Evolutionary conservation across 2,329 filamentous ascomycete genomes (phyloP).

Genomic region (Sordariomycetes sp.): DNA sequence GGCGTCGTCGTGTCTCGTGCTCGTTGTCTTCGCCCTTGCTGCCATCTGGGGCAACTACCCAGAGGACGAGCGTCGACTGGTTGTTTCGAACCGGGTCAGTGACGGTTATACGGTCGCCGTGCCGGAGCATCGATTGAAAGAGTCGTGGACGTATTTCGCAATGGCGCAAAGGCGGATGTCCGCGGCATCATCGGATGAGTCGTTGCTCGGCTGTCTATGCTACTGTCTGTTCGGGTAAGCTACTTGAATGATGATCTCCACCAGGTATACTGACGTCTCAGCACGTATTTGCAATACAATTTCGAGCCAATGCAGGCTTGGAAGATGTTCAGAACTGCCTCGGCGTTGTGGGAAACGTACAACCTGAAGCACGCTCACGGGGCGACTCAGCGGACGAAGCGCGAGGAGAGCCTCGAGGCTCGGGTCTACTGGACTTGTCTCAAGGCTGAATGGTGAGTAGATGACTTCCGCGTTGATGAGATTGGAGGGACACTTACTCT

Average conservation of each 20-base stretch:
- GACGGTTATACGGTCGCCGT: slow-evolving; percentile 5
- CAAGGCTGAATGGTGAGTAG: slow-evolving; percentile 7
- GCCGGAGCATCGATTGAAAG: slow-evolving; percentile 7
- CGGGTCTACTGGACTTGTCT: slow-evolving; percentile 8
- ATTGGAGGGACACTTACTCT: background rate
- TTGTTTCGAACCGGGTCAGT: background rate
- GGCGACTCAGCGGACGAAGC: slow-evolving; percentile 3
- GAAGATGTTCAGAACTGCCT: slow-evolving; percentile 8
- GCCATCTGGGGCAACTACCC: slow-evolving; percentile 8
- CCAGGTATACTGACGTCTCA: background rate
- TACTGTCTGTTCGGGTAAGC: slow-evolving; percentile 8
- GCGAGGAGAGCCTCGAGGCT: slow-evolving; percentile 8
- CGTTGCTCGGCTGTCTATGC: slow-evolving; percentile 6
- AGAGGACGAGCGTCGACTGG: slow-evolving; percentile 6
- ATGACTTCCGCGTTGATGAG: background rate
- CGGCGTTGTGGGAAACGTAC: slow-evolving; percentile 9
- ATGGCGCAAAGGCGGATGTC: slow-evolving; percentile 9
- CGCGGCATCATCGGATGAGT: slow-evolving; percentile 6
- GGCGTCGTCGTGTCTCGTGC: slow-evolving; percentile 7
- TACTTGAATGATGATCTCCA: background rate
- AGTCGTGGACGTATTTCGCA: slow-evolving; percentile 7
- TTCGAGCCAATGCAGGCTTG: slow-evolving; percentile 8
- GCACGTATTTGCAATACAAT: slow-evolving; percentile 6
- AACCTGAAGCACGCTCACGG: slow-evolving; percentile 7
- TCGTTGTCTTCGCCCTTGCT: slow-evolving; percentile 6